Evolutionary conservation across 257 asterid species (phyloP), one percentile per base, ranked within the genome.

Genomic region (Anisodus acutangulus): DNA sequence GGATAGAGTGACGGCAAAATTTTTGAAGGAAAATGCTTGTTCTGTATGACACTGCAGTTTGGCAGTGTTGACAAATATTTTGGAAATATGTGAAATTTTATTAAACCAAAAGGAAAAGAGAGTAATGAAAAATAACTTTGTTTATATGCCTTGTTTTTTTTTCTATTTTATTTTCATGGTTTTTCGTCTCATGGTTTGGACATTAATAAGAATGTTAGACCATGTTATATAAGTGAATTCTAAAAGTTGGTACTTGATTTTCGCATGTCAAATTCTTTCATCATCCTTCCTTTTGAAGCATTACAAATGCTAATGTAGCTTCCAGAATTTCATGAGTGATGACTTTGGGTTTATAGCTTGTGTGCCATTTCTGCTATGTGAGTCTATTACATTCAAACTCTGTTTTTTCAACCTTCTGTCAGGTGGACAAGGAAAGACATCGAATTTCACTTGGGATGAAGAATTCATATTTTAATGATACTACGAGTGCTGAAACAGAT

Each of bases 401-500:
- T 22, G 6, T 12, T 76, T 47, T 54, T 51, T 13, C 26, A 51
- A 76, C 13, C 47, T 76, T 76, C 51, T 26, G 79, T 72, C 91
- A 94, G 99, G 98, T 97, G 88, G 98, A 97, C 87, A 92, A 90
- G 88, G 99, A 95, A 60, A 93, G 92, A 88, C 89, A 89, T 69
- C 90, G 98, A 53, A 89, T 97, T 68, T 90, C 98, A 76, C 97
- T 97, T 80, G 99, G 99, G 86, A 92, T 97, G 98, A 97, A 93
- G 90, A 84, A 85, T 13, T 90, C 98, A 17, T 95, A 97, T 87
- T 60, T 97, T 45, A 35, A 63, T 71, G 91, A 89, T 57, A 93
- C 86, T 85, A 85, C 78, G 49, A 88, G 79, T 80, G 83, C 60
- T 71, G 85, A 86, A 57, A 86, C 87, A 82, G 71, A 85, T 86